Percentiles rank a stretch among this genome's conserved stretches.
These are phyloP conservation scores for Annulohypoxylon nitens DNA, from an alignment of 495 filamentous ascomycete species.

Conservation along the genomic window DNA sequence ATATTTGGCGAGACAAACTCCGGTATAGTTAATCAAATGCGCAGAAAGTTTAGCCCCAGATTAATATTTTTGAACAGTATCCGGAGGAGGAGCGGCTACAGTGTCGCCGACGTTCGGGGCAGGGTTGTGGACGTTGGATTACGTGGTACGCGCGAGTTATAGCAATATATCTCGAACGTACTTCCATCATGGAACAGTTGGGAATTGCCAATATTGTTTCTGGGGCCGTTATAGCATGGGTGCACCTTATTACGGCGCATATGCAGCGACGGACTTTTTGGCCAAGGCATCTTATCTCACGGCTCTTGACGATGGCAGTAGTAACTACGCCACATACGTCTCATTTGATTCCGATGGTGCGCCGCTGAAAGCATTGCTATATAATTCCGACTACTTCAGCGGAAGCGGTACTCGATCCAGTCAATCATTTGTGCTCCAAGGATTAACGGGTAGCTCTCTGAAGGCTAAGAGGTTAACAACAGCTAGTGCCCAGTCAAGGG, in stretches of 20 bases:
- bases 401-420: conserved; percentile 60
- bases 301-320: conserved; percentile 63
- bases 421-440: conserved; percentile 62
- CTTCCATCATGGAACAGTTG: conserved; percentile 74
- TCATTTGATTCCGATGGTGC: conserved; percentile 59
- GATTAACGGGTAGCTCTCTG: conserved; percentile 55
- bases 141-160: conserved; percentile 62
- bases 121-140: conserved; percentile 72
- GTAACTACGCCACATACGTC: conserved; percentile 66
- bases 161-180: conserved; percentile 66
- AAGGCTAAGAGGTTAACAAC: conserved; percentile 69
- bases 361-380: conserved; percentile 62
- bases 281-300: conserved; percentile 65
- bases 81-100: conserved; percentile 62
- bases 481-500: conserved; percentile 61
- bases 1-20: conserved; percentile 73
- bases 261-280: conserved; percentile 66
- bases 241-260: conserved; percentile 70
- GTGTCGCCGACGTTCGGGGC: conserved; percentile 71
- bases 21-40: conserved; percentile 48
- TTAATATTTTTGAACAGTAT: conserved; percentile 48
- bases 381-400: conserved; percentile 71
- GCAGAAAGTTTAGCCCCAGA: neutral
- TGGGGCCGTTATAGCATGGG: conserved; percentile 70
- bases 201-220: conserved; percentile 72